Percentiles rank a stretch among this genome's conserved stretches.
phyloP scores from a whole-genome alignment of 257 asterid species.

The Nicotiana tomentosiformis region DNA sequence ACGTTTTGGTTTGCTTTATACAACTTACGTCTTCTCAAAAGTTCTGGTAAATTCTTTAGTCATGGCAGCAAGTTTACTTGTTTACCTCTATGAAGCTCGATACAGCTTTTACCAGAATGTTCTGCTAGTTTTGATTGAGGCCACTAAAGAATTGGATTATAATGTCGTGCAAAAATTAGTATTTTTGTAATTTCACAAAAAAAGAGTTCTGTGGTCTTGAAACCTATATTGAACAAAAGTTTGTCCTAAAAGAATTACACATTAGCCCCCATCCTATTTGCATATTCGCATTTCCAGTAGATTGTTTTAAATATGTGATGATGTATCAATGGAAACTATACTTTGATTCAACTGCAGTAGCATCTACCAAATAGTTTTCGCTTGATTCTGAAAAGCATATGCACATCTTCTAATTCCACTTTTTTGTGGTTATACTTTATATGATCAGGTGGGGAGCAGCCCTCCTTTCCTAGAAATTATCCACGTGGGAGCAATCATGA shows the following conservation, averaged over 20 bases:
- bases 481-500: neutral
- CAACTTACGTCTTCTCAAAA: neutral
- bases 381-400: neutral
- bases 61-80: neutral
- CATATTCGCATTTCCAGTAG: neutral
- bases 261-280: neutral
- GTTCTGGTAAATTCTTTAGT: neutral
- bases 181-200: too few relatives aligned
- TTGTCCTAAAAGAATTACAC: neutral
- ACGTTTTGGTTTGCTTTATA: neutral
- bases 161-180: too few relatives aligned
- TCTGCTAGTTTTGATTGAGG: neutral
- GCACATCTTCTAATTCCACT: neutral
- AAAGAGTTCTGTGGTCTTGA: too few relatives aligned
- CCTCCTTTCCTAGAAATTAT: slow-evolving; percentile 6
- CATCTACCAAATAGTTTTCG: neutral
- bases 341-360: neutral
- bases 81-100: neutral
- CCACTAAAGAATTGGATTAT: neutral
- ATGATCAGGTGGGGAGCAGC: slow-evolving; percentile 42
- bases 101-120: neutral
- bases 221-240: neutral
- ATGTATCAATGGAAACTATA: neutral
- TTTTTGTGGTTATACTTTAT: neutral
- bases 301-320: neutral